Evolutionary conservation across 2,329 filamentous ascomycete genomes (phyloP).

Genomic region (Aspergillus texensis): DNA sequence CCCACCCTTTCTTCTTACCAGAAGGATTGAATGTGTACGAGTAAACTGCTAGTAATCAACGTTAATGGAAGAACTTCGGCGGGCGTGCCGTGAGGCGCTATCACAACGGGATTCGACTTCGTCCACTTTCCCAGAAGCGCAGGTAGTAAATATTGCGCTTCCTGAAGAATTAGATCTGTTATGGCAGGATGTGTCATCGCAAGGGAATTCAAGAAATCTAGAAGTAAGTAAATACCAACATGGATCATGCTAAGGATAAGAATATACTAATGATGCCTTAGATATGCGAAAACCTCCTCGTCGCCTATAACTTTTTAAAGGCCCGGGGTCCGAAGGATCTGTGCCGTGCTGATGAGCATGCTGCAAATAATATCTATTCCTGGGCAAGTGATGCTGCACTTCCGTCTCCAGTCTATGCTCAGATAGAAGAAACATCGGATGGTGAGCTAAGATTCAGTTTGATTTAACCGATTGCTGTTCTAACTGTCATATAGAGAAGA

Average conservation of each 20-base stretch:
- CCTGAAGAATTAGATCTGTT: slow-evolving; percentile 25
- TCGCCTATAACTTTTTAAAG: slow-evolving; percentile 29
- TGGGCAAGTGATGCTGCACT: slow-evolving; percentile 37
- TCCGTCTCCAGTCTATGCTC: slow-evolving; percentile 36
- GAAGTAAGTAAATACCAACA: slow-evolving; percentile 25
- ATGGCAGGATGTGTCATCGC: slow-evolving; percentile 34
- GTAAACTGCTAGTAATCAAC: not conserved
- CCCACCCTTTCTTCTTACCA: not conserved
- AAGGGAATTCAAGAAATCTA: slow-evolving; percentile 21
- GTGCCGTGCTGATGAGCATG: slow-evolving; percentile 26
- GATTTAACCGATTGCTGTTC: not conserved
- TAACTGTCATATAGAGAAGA: slow-evolving; percentile 19
- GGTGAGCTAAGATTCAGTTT: slow-evolving; percentile 9
- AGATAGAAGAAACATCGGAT: slow-evolving; percentile 27
- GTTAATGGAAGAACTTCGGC: slow-evolving; percentile 32
- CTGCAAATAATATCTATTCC: slow-evolving; percentile 31
- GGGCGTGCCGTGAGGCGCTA: slow-evolving; percentile 29
- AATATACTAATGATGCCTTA: slow-evolving; percentile 16
- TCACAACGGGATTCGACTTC: slow-evolving; percentile 13
- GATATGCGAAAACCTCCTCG: slow-evolving; percentile 36
- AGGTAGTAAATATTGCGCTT: slow-evolving; percentile 11
- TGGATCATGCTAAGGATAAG: not conserved
- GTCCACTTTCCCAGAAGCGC: slow-evolving; percentile 10
- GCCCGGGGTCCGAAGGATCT: slow-evolving; percentile 18
- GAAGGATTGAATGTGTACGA: not conserved